Evolutionary conservation across 768 basidiomycete genomes (phyloP).

Genomic region (Lentinus tigrinus): DNA sequence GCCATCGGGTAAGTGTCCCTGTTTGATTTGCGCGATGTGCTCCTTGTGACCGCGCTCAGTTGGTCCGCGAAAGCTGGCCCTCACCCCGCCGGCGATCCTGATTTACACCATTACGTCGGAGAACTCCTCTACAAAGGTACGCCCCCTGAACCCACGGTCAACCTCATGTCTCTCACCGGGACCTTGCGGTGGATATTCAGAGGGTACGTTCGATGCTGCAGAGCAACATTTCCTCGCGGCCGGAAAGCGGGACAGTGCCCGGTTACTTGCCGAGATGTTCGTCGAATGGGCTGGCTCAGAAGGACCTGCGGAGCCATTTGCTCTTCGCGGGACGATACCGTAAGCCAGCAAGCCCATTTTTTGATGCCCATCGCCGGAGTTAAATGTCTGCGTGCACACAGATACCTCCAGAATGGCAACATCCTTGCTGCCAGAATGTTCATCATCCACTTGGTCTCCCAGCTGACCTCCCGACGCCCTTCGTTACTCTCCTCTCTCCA

Average conservation of each 20-base stretch:
- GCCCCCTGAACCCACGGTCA: conserved; percentile 3
- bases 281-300: conserved; percentile 70
- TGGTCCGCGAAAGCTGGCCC: conserved; percentile 82
- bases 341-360: conserved; percentile 38
- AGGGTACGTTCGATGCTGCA: conserved; percentile 70
- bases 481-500: conserved; percentile 40
- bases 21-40: neutral
- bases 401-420: conserved; percentile 82
- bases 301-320: conserved; percentile 66
- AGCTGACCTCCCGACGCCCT: conserved; percentile 50
- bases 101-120: conserved; percentile 87
- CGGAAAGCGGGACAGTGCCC: conserved; percentile 86
- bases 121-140: conserved; percentile 83
- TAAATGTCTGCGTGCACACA: conserved; percentile 27
- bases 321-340: conserved; percentile 84
- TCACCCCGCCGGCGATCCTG: conserved; percentile 87
- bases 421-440: conserved; percentile 94
- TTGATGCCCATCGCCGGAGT: neutral
- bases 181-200: conserved; percentile 37
- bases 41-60: conserved; percentile 38
- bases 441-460: conserved; percentile 74
- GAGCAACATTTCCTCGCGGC: conserved; percentile 83
- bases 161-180: conserved; percentile 1
- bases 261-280: conserved; percentile 83
- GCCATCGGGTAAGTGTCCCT: conserved; percentile 69